Percentiles rank a stretch among this genome's conserved stretches.
Evolutionary conservation across 495 filamentous ascomycete genomes (phyloP).

Genomic region (Penicillium soppii): DNA sequence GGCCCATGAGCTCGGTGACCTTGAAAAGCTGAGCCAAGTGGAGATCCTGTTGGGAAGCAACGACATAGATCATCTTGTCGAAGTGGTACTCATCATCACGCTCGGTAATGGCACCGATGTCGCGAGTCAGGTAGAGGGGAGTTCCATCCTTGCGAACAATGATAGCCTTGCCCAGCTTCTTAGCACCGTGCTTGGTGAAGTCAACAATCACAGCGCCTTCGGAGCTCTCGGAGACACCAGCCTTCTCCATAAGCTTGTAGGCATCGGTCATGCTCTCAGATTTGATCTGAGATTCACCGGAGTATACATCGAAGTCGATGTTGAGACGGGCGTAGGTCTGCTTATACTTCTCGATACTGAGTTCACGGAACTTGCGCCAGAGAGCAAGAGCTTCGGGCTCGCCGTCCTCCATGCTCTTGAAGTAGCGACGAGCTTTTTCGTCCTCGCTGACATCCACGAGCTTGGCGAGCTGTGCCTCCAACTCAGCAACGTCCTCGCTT

Average conservation of each 20-base stretch:
- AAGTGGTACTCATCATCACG: constrained; percentile 63
- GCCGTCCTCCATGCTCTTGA: constrained; percentile 87
- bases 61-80: constrained; percentile 77
- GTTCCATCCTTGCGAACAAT: constrained; percentile 69
- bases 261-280: constrained; percentile 76
- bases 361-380: constrained; percentile 86
- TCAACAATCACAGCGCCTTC: constrained; percentile 89
- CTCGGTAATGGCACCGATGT: constrained; percentile 66
- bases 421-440: constrained; percentile 72
- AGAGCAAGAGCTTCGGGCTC: constrained; percentile 71
- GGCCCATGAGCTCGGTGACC: constrained; percentile 66
- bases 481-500: constrained; percentile 41
- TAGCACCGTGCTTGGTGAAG: constrained; percentile 69
- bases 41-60: constrained; percentile 68
- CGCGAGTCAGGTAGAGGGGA: constrained; percentile 68
- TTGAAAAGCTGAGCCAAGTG: constrained; percentile 73
- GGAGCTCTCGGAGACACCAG: constrained; percentile 73
- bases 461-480: constrained; percentile 51
- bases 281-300: constrained; percentile 88
- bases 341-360: constrained; percentile 85
- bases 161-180: constrained; percentile 67
- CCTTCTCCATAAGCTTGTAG: constrained; percentile 61
- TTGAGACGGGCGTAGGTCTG: constrained; percentile 80
- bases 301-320: constrained; percentile 92
- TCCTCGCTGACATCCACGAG: constrained; percentile 59